Evolutionary conservation across 2,329 filamentous ascomycete genomes (phyloP).

Genomic region (Cordyceps cicadae): DNA sequence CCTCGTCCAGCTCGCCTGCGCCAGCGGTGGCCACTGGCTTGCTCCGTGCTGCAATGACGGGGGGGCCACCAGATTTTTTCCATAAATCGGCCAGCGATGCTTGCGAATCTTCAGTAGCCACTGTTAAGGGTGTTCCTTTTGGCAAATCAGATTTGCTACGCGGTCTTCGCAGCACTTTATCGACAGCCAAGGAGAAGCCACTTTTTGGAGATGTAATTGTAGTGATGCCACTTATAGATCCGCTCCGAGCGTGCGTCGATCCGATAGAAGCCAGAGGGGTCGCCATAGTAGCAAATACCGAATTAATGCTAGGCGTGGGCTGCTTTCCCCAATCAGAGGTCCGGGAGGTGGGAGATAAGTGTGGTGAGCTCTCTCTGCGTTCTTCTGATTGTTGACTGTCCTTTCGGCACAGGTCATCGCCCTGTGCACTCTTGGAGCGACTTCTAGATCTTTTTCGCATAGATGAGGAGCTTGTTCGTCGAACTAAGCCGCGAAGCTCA

Average conservation of each 20-base stretch:
- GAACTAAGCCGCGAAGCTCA: constrained; percentile 41
- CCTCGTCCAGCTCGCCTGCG: constrained; percentile 35
- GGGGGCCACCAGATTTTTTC: constrained; percentile 45
- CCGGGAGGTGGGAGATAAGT: constrained; percentile 42
- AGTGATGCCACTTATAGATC: constrained; percentile 48
- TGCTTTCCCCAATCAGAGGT: constrained; percentile 46
- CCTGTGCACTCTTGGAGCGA: constrained; percentile 28
- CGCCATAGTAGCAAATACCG: constrained; percentile 47
- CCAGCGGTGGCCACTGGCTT: constrained; percentile 21
- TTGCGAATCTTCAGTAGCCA: constrained; percentile 27
- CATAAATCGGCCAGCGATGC: constrained; percentile 42
- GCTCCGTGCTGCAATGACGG: constrained; percentile 41
- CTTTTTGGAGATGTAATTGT: constrained; percentile 47
- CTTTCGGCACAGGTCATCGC: constrained; percentile 15
- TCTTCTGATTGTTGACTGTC: constrained; percentile 22
- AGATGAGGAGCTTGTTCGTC: constrained; percentile 38
- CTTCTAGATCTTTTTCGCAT: constrained; percentile 40
- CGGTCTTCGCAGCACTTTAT: constrained; percentile 42
- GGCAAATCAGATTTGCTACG: constrained; percentile 48
- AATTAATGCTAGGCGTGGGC: constrained; percentile 49
- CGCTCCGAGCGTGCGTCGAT: constrained; percentile 45
- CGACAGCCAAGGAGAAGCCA: constrained; percentile 35
- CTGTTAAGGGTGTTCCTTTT: constrained; percentile 25
- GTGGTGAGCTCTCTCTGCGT: constrained; percentile 35
- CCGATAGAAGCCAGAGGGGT: constrained; percentile 48